phyloP scores from a whole-genome alignment of 768 basidiomycete species.

The Termitomyces sp. region DNA sequence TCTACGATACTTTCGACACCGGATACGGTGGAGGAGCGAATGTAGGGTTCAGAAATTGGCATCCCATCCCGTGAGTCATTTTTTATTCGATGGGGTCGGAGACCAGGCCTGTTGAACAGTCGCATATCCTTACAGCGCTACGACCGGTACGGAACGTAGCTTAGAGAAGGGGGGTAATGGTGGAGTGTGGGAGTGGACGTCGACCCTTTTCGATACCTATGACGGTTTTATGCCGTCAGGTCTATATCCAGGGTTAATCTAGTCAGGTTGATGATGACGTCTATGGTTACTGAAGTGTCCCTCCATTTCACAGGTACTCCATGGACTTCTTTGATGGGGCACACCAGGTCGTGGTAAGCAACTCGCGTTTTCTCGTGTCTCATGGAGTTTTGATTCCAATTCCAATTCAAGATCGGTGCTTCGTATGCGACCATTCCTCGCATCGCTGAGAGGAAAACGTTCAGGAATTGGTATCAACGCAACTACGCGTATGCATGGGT shows the following conservation, averaged over 20 bases:
- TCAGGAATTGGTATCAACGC: constrained; percentile 91
- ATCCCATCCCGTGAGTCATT: constrained; percentile 76
- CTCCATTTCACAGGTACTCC: constrained; percentile 50
- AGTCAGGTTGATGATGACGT: neutral
- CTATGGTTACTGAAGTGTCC: neutral
- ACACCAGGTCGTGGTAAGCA: constrained; percentile 84
- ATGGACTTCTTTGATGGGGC: constrained; percentile 88
- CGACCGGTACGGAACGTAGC: constrained; percentile 50
- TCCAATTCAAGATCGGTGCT: constrained; percentile 67
- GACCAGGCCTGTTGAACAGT: neutral
- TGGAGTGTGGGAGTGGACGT: constrained; percentile 99
- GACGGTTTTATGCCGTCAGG: constrained; percentile 74
- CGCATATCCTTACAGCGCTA: constrained; percentile 43
- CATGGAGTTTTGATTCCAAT: neutral
- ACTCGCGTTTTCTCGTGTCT: too few species aligned
- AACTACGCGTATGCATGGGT: constrained; percentile 91
- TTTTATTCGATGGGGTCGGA: neutral
- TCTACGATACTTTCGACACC: constrained; percentile 69
- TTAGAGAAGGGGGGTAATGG: constrained; percentile 78
- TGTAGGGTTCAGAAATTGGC: constrained; percentile 89
- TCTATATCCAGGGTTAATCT: constrained; percentile 79
- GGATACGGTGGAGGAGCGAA: constrained; percentile 81
- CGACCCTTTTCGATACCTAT: constrained; percentile 64
- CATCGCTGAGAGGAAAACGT: constrained; percentile 66
- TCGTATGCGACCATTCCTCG: constrained; percentile 86